Percentiles rank a stretch among this genome's conserved stretches.
These are phyloP conservation scores for Calocera viscosa DNA, from an alignment of 768 basidiomycete species.

Conservation along the genomic window DNA sequence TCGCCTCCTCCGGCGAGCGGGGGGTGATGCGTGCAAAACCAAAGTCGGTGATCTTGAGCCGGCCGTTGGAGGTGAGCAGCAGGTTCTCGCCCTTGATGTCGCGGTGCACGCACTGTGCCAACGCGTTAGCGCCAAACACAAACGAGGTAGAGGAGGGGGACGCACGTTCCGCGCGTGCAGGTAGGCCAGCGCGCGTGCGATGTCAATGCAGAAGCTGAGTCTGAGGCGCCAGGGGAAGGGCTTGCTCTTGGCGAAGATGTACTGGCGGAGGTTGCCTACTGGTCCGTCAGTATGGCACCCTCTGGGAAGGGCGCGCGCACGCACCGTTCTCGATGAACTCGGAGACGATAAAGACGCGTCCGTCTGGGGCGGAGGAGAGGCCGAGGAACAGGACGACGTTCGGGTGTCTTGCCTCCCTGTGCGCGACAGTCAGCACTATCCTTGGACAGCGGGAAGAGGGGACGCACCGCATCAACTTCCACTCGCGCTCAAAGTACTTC, in stretches of 20 bases:
- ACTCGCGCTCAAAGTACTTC: constrained; percentile 98
- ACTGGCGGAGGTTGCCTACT: constrained; percentile 64
- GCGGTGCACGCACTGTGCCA: constrained; percentile 34
- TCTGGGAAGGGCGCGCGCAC: background rate
- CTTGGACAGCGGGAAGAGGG: constrained; percentile 11
- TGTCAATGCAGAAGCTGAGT: constrained; percentile 88
- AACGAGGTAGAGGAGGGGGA: constrained; percentile 38
- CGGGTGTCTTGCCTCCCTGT: constrained; percentile 74
- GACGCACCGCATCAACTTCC: constrained; percentile 79
- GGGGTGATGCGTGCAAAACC: constrained; percentile 93
- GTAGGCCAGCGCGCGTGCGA: constrained; percentile 89
- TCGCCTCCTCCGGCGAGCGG: constrained; percentile 77
- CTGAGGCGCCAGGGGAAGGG: constrained; percentile 90
- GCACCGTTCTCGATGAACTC: constrained; percentile 82
- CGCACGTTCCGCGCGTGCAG: constrained; percentile 73
- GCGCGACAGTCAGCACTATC: background rate
- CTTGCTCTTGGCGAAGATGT: constrained; percentile 72
- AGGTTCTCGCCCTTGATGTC: constrained; percentile 98
- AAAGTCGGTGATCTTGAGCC: constrained; percentile 97
- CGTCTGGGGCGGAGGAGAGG: constrained; percentile 68
- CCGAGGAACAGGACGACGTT: constrained; percentile 92
- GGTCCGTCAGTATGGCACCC: constrained; percentile 9
- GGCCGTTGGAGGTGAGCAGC: constrained; percentile 84
- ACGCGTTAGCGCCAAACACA: background rate
- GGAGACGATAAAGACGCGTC: constrained; percentile 86